Evolutionary conservation across 306 rosid species (phyloP), one percentile per base, ranked within the genome.

Genomic region (Castanea mollissima): DNA sequence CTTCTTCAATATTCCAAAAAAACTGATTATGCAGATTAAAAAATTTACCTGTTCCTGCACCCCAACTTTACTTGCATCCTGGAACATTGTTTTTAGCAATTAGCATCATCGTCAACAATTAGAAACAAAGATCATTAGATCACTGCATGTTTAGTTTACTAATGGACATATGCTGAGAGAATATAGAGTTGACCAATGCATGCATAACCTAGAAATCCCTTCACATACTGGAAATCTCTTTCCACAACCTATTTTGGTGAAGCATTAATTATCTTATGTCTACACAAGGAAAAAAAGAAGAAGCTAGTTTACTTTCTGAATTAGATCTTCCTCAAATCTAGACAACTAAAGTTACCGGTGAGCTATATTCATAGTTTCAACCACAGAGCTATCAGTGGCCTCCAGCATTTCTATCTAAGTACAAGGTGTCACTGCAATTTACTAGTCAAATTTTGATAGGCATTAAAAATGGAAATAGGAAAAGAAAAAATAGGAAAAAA

Each of bases 41-140:
- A 67, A 62, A 76, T 81, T 74, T 60, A 78, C 93, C 86, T 88
- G 97, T 77, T 94, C 98, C 75, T 88, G 98, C 81, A 79, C 4
- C 41, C 89, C 86, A 23, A 87, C 79, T 54, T 87, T 87, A 78
- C 78, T 89, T 54, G 88, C 64, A 51, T 82, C 76, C 92, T 89
- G 41, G 79, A 79, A 71, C 65, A 72, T 27, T 68, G 64, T 18
- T 55, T 32, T 82, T 35, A 85, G 56, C 67, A 79, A n/a, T 63
- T 68, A 79, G 76, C 62, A 74, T 73, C 74, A 71, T 44, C 12
- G 59, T 32, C 54, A 58, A 86, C 77, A 69, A 57, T 29, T 31
- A 21, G 46, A 56, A 29, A 34, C 51, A 35, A 32, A 32, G 70
- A 64, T 49, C 5, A 1, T 2, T 49, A 32, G 70, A 64, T 49